A percentile compares a stretch with the other conserved stretches of the same genome.
Conservation (phyloP, 768 basidiomycete species). For the Kwoniella shandongensis region DNA sequence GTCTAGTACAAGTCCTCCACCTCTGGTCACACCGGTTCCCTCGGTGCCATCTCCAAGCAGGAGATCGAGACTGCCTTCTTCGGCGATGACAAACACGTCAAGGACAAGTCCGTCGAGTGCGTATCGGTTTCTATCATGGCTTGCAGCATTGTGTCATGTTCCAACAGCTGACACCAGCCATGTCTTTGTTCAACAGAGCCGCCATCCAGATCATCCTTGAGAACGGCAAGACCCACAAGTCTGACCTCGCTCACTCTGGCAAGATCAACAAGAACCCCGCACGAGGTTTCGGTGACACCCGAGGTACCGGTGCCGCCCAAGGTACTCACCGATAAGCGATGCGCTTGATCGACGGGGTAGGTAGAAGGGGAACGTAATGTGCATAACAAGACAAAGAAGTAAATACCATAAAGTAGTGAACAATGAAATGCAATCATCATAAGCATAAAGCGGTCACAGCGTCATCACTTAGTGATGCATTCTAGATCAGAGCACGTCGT, state of each 20-base stretch:
- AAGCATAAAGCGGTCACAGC: not conserved
- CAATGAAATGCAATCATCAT: constrained; percentile 7
- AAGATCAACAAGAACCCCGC: constrained; percentile 41
- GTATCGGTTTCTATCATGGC: constrained; percentile 15
- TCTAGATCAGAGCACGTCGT: too few relatives aligned
- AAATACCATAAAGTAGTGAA: not conserved
- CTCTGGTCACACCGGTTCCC: constrained; percentile 45
- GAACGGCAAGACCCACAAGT: constrained; percentile 38
- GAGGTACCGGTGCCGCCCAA: constrained; percentile 20
- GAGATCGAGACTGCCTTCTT: constrained; percentile 49
- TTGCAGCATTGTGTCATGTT: not conserved
- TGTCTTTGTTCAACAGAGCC: constrained; percentile 39
- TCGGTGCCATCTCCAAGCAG: constrained; percentile 45
- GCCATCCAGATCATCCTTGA: constrained; percentile 45
- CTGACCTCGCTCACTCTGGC: constrained; percentile 25
- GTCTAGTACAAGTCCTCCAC: constrained; percentile 40
- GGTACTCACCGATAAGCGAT: constrained; percentile 30
- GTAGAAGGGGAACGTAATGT: not conserved
- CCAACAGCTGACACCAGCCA: not conserved
- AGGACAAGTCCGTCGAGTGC: constrained; percentile 48
- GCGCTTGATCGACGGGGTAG: not conserved
- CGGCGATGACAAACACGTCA: constrained; percentile 44
- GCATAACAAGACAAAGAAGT: not conserved
- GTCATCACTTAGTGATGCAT: not conserved
- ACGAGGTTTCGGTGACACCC: constrained; percentile 31